Conservation (phyloP, 2,329 filamentous ascomycete species). For the Fusarium circinatum region DNA sequence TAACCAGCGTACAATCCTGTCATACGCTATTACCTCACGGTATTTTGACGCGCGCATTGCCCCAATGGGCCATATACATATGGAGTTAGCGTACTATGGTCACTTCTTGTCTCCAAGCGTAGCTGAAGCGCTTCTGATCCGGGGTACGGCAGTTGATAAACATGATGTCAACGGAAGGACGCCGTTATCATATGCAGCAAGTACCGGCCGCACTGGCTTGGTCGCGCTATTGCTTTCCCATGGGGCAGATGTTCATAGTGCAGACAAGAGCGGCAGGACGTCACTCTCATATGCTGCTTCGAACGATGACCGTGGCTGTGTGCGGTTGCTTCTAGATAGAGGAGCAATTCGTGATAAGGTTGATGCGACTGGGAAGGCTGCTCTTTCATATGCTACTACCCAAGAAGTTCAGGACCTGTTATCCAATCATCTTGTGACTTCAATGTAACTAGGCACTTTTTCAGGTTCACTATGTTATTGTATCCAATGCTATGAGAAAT, state of each 20-base stretch:
- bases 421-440: rapidly evolving
- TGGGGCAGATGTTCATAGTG: rapidly evolving
- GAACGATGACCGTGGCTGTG: rapidly evolving
- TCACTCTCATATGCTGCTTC: not conserved
- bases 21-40: not conserved
- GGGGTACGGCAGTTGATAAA: not conserved
- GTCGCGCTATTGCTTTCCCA: too few species aligned
- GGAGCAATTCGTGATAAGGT: not conserved
- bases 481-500: not conserved
- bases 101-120: rapidly evolving
- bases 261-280: not conserved
- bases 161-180: not conserved
- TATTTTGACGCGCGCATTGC: too few species aligned
- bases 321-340: not conserved
- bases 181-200: not conserved
- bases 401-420: rapidly evolving
- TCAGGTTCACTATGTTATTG: not conserved
- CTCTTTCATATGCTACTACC: not conserved
- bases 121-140: not conserved
- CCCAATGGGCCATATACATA: too few species aligned
- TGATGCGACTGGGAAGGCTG: not conserved
- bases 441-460: too few species aligned
- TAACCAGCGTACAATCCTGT: not conserved
- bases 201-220: rapidly evolving
- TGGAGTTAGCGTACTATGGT: too few species aligned